Conservation (phyloP, 2,329 filamentous ascomycete species). For the Pleomassaria siparia region DNA sequence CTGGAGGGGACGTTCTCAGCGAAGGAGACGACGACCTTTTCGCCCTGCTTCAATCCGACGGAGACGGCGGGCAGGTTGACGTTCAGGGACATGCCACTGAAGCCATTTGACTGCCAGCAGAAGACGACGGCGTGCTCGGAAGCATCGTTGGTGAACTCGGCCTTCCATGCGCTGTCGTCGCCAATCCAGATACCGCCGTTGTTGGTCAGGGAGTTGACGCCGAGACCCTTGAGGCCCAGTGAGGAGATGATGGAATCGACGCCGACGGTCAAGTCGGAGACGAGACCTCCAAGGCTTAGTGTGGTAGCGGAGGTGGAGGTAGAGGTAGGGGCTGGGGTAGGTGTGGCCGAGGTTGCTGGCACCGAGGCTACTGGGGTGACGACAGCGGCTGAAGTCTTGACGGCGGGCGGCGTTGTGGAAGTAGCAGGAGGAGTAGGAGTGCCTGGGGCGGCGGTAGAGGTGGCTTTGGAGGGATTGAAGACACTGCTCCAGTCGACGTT, state of each 20-base stretch:
- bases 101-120: conserved; percentile 40
- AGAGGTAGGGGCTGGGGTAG: too few species aligned
- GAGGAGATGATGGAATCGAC: conserved; percentile 22
- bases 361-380: neutral
- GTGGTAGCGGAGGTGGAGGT: conserved; percentile 1
- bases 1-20: conserved; percentile 42
- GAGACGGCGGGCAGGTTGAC: conserved; percentile 39
- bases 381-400: neutral
- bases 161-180: conserved; percentile 34
- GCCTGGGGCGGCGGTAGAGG: conserved; percentile 7
- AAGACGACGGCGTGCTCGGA: conserved; percentile 34
- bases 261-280: conserved; percentile 19
- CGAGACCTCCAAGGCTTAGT: conserved; percentile 13
- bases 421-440: conserved; percentile 11
- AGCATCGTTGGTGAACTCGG: conserved; percentile 40
- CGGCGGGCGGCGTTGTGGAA: neutral
- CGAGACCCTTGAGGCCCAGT: conserved; percentile 24
- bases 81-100: conserved; percentile 42
- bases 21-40: conserved; percentile 43
- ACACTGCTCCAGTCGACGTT: conserved; percentile 34
- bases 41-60: conserved; percentile 42
- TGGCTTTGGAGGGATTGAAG: conserved; percentile 19
- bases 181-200: conserved; percentile 42
- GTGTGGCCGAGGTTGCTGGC: neutral
- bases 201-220: conserved; percentile 30